Base-by-base conservation (phyloP, 768 basidiomycete genomes). In the Inosperma sp. region DNA sequence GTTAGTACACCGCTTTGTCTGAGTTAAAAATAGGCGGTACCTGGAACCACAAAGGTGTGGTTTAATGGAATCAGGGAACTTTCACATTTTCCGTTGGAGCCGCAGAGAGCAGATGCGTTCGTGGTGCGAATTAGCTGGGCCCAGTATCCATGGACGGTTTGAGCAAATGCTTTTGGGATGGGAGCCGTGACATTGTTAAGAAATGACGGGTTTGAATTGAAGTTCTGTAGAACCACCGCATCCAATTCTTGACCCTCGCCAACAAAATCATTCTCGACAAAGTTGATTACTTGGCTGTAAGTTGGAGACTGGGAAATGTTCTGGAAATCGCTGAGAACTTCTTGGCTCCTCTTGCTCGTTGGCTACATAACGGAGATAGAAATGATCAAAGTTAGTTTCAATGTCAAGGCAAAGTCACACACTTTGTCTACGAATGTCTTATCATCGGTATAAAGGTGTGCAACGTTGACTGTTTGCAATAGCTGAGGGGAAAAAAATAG, bases 11-110 rank as follows among this genome's bases (percentile, higher is more conserved):
- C 27, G 16, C n/a, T n/a, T 19, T 23, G n/a, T 33, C 21, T 22
- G 19, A 27, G 36, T 26, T 34, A 37, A 14, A 3, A 10, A 31
- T 13, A 43, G 19, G 41, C 17, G 30, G 4, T 78, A 61, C 93
- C 93, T 5, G 94, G 93, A 30, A 96, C 78, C 19, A 94, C 88
- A 59, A 96, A 91, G 0, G 88, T 92, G 61, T 94, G 80, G 61
- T 96, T 96, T 41, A 96, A 72, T 2, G 93, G 92, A 55, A 96
- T 93, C 41, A 96, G 70, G 0, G 86, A 77, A 65, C 90, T 88
- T 66, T 91, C 87, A 64, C 93, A 97, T 23, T 65, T 51, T 14
- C 72, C 75, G 16, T 69, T 74, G 30, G 68, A 53, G 22, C 71
- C 77, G 64, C 90, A 96, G 7, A 92, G 63, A 1, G 77, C 72